These are phyloP conservation scores for Pterocarpus macrocarpus DNA, from an alignment of 306 rosid species.

Conservation along the genomic window DNA sequence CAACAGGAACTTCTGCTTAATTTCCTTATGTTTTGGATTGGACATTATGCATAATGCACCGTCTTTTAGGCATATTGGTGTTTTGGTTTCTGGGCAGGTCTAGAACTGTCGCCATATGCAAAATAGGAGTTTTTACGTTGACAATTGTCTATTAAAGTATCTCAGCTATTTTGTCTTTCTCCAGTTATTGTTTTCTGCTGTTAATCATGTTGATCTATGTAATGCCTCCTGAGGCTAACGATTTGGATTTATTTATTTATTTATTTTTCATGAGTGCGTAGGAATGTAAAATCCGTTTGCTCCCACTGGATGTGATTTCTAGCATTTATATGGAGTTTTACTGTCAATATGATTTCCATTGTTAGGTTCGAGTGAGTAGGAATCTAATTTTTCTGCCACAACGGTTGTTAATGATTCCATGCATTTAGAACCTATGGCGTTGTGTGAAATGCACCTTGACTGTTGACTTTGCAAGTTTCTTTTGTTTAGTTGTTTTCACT, in stretches of 20 bases:
- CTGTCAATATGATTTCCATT: neutral
- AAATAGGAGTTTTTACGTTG: slow-evolving; percentile 1
- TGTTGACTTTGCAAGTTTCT: slow-evolving; percentile 9
- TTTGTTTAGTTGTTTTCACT: slow-evolving; percentile 1
- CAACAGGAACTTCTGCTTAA: slow-evolving; percentile 10
- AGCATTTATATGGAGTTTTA: slow-evolving; percentile 6
- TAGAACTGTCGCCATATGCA: slow-evolving; percentile 9
- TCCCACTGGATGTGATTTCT: slow-evolving; percentile 2
- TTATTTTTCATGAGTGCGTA: neutral
- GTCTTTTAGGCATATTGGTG: neutral
- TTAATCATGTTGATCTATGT: neutral
- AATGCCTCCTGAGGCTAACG: neutral
- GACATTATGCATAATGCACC: neutral
- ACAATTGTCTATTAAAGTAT: neutral
- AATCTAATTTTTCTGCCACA: neutral
- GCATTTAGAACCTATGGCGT: slow-evolving; percentile 18
- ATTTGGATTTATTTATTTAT: slow-evolving; percentile 19
- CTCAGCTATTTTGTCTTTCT: neutral
- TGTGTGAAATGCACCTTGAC: slow-evolving; percentile 4
- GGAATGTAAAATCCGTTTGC: neutral
- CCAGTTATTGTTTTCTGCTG: neutral
- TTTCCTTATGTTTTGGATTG: neutral
- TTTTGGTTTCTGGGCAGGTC: slow-evolving; percentile 33
- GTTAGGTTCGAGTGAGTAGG: slow-evolving; percentile 16
- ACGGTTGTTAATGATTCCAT: neutral